Percentiles rank a stretch among this genome's conserved stretches.
These are phyloP conservation scores for Metarhizium album DNA, from an alignment of 2,329 filamentous ascomycete species.

Conservation along the genomic window DNA sequence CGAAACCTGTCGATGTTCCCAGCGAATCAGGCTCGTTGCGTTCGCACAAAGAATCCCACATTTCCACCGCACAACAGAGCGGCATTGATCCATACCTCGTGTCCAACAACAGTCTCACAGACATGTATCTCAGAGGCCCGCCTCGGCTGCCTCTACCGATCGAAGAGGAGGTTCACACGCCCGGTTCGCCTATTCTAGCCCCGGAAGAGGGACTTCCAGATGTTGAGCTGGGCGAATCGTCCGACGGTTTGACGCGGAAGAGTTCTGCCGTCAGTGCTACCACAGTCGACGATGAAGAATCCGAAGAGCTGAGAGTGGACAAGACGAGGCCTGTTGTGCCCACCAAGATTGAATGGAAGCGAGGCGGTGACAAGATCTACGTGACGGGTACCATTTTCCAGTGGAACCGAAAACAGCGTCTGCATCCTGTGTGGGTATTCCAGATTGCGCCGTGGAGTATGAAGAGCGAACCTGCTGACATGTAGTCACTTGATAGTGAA, in stretches of 20 bases:
- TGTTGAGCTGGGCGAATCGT: constrained; percentile 38
- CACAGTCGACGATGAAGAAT: constrained; percentile 65
- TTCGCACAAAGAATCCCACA: constrained; percentile 25
- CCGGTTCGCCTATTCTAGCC: constrained; percentile 79
- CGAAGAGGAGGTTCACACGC: constrained; percentile 80
- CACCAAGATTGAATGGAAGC: constrained; percentile 76
- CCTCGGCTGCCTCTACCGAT: constrained; percentile 87
- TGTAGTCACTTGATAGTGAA: constrained; percentile 28
- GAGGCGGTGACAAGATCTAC: constrained; percentile 79
- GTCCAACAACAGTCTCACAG: constrained; percentile 47
- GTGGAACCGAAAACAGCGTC: constrained; percentile 88
- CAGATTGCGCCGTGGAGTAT: background rate
- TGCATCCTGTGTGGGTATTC: constrained; percentile 71
- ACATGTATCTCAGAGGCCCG: constrained; percentile 59
- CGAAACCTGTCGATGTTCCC: constrained; percentile 50
- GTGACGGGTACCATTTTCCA: constrained; percentile 96
- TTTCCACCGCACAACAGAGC: constrained; percentile 19
- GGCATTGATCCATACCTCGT: constrained; percentile 32
- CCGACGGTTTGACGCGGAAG: constrained; percentile 40
- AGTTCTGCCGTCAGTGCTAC: constrained; percentile 50
- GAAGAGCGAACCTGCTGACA: background rate
- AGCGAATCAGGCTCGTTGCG: constrained; percentile 26
- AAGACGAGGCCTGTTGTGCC: constrained; percentile 71
- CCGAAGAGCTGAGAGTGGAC: constrained; percentile 65
- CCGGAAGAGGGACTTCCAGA: constrained; percentile 50